Conservation (phyloP, 2,329 filamentous ascomycete genomes). For the Penicillium sp. region DNA sequence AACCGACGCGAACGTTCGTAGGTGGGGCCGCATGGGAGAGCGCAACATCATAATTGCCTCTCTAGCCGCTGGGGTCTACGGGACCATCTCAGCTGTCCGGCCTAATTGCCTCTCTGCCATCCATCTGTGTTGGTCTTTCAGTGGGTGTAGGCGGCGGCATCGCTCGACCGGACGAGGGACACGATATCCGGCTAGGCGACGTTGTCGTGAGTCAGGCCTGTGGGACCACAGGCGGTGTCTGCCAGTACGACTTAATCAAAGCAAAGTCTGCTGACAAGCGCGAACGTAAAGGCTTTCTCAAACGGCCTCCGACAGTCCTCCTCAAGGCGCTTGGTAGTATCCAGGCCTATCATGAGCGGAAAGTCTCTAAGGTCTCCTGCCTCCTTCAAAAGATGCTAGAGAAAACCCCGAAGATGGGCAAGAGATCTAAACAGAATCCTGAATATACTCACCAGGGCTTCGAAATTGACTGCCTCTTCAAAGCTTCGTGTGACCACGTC, state of each 20-base stretch:
- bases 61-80: conserved; percentile 8
- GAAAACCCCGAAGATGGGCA: conserved; percentile 2
- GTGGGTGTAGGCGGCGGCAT: conserved; percentile 24
- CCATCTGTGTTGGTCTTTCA: conserved; percentile 15
- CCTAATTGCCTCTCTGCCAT: conserved; percentile 10
- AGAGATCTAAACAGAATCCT: conserved; percentile 1
- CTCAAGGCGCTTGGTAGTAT: conserved; percentile 14
- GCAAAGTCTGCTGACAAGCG: conserved; percentile 6
- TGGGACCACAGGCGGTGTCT: conserved; percentile 15
- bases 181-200: conserved; percentile 25
- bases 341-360: conserved; percentile 10
- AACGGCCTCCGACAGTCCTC: conserved; percentile 16
- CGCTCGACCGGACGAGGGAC: conserved; percentile 8
- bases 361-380: conserved; percentile 4
- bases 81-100: conserved; percentile 8
- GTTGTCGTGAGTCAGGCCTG: conserved; percentile 20
- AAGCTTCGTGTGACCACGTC: conserved; percentile 4
- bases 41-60: conserved; percentile 13
- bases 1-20: conserved; percentile 10
- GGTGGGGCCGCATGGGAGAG: conserved; percentile 9
- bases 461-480: conserved; percentile 15
- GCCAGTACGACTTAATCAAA: conserved; percentile 21
- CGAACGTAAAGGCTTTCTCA: conserved; percentile 11
- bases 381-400: conserved; percentile 5
- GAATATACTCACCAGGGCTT: conserved; percentile 11